Base-by-base conservation (phyloP, 129 eudicot species). In the Escallonia herrerae region DNA sequence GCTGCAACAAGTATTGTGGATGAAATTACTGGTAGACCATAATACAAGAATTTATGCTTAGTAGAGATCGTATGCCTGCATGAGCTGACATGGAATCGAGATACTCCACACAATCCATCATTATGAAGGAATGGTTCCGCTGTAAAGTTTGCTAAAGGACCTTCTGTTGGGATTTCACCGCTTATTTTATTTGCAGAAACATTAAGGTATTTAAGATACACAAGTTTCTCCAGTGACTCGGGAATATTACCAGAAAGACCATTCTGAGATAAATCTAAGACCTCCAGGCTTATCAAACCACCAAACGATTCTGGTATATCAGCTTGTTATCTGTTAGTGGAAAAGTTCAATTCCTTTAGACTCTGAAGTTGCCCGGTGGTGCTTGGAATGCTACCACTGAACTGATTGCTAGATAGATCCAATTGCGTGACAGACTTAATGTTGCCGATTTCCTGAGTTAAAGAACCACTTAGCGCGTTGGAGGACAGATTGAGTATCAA, bases 291-390 rank as follows among this genome's bases (percentile, higher is more conserved):
- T 22, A 69, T 47, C 62, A 76, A 69, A 3, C 22, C 43, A 10
- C 72, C 75, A 7, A 76, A 5, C 7, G 80, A 56, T 37, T 47
- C 45, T 47, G 75, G 80, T n/a, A 76, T 69, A 40, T 70, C 9
- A 7, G 71, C 80, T 48, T 58, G 8, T 3, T 69, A 40, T 12
- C 4, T 58, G 50, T 76, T 69, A 8, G 41, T 60, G 13, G 67
- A 60, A 50, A 69, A 76, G 4, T 43, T 63, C 2, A 69, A 9
- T 3, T 57, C n/a, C 39, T 6, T 15, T 38, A 69, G 43, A 9
- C 22, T 59, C 22, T 58, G 45, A 5, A 47, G 33, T 10, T 42
- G 13, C 22, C 67, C 66, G 5, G 63, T 46, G 8, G 47, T 47
- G 55, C 66, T 41, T 65, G 77, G 72, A 15, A 73, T 65, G 4